A percentile compares a stretch with the other conserved stretches of the same genome.
These are phyloP conservation scores for Adansonia digitata DNA, from an alignment of 345 rosid genomes.

Conservation along the genomic window DNA sequence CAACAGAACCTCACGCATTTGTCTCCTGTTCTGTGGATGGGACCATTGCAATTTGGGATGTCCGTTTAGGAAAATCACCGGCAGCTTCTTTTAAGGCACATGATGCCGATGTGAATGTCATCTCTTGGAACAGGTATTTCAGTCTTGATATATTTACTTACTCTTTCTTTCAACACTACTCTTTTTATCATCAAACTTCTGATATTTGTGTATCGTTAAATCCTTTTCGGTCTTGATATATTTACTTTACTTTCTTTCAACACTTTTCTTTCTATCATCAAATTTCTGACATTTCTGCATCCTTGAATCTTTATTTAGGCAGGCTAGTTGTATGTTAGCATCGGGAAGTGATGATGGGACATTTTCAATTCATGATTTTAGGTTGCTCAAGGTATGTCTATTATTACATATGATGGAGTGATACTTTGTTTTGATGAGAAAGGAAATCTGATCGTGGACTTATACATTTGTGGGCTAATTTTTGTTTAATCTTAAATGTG, in stretches of 20 bases:
- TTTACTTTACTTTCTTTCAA: no score
- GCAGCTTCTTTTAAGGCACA: slow-evolving; percentile 76
- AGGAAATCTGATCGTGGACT: background rate
- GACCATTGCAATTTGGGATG: slow-evolving; percentile 84
- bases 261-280: background rate
- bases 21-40: slow-evolving; percentile 90
- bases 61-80: slow-evolving; percentile 62
- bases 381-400: slow-evolving; percentile 50
- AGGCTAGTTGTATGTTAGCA: slow-evolving; percentile 90
- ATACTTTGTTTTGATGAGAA: background rate
- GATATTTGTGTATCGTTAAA: no score
- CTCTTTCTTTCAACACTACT: background rate
- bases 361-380: slow-evolving; percentile 86
- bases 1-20: slow-evolving; percentile 69
- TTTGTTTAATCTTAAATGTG: background rate
- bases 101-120: slow-evolving; percentile 87
- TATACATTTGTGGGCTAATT: background rate
- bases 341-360: slow-evolving; percentile 97
- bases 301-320: slow-evolving; percentile 38
- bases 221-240: no score
- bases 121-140: slow-evolving; percentile 90
- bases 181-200: no score
- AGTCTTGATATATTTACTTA: background rate
- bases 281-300: background rate
- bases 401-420: background rate